These are phyloP conservation scores for Barnettozyma pratensis DNA, from an alignment of 805 yeast genomes.

Conservation along the genomic window DNA sequence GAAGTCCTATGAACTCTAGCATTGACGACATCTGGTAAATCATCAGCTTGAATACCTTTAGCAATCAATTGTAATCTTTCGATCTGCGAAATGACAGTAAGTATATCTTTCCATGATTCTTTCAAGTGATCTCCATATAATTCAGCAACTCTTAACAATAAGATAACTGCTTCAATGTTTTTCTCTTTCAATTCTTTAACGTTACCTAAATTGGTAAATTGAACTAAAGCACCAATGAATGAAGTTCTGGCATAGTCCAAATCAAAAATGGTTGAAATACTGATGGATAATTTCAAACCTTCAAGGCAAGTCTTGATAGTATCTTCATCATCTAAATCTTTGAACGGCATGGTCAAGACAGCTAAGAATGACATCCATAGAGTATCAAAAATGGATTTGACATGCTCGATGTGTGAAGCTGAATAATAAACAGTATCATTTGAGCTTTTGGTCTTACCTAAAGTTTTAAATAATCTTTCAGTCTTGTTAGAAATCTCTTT, in stretches of 20 bases:
- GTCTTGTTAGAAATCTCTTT: constrained; percentile 88
- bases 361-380: constrained; percentile 97
- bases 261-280: constrained; percentile 79
- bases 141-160: constrained; percentile 71
- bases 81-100: constrained; percentile 80
- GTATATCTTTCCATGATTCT: constrained; percentile 79
- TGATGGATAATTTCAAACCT: constrained; percentile 78
- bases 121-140: constrained; percentile 71
- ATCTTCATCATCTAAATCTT: constrained; percentile 75
- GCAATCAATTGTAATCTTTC: constrained; percentile 87
- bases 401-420: constrained; percentile 86
- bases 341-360: constrained; percentile 89
- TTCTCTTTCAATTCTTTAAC: constrained; percentile 72
- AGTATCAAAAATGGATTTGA: constrained; percentile 87
- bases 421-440: constrained; percentile 55
- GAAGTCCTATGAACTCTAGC: constrained; percentile 53
- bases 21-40: constrained; percentile 78
- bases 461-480: constrained; percentile 68
- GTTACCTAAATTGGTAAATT: constrained; percentile 77
- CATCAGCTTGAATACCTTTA: constrained; percentile 77
- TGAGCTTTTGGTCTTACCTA: constrained; percentile 45
- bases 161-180: constrained; percentile 74
- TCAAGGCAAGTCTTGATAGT: constrained; percentile 68
- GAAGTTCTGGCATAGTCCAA: constrained; percentile 82
- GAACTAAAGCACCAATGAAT: constrained; percentile 84